Percentiles rank a stretch among this genome's conserved stretches.
phyloP scores from a whole-genome alignment of 768 basidiomycete genomes.

The Psilocybe azurescens region DNA sequence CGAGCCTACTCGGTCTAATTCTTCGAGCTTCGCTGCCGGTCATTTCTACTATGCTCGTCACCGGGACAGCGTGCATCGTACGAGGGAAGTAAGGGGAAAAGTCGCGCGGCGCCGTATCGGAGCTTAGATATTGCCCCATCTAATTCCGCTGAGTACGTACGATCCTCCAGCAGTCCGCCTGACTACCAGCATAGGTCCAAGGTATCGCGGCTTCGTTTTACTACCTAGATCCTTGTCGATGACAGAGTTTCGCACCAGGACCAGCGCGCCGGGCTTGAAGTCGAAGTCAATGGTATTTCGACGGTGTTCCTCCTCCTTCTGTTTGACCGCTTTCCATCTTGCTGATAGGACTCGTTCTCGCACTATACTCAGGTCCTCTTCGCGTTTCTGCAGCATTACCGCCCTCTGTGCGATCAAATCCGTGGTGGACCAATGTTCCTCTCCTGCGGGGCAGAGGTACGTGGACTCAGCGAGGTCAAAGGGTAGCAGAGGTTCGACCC shows the following conservation, averaged over 20 bases:
- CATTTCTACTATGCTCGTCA: too few species aligned
- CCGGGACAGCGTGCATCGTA: too few species aligned
- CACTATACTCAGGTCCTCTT: conserved; percentile 16
- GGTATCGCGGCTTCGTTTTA: too few species aligned
- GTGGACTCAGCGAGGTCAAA: conserved; percentile 20
- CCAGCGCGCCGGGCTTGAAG: conserved; percentile 17
- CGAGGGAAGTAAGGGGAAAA: conserved; percentile 14
- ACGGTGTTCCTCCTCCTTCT: conserved; percentile 24
- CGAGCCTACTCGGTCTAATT: too few species aligned
- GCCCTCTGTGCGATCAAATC: conserved; percentile 20
- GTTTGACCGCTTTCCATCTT: conserved; percentile 27
- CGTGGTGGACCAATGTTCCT: not conserved
- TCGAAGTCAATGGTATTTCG: conserved; percentile 22
- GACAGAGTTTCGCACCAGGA: too few species aligned
- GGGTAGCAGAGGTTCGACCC: conserved; percentile 6
- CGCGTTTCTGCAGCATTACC: conserved; percentile 13
- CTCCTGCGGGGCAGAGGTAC: conserved; percentile 3
- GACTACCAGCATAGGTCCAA: conserved; percentile 33
- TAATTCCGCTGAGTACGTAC: conserved; percentile 34
- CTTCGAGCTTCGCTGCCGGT: too few species aligned
- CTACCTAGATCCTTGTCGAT: too few species aligned
- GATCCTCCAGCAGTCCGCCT: conserved; percentile 30
- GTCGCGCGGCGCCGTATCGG: conserved; percentile 27
- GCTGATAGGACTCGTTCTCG: conserved; percentile 8
- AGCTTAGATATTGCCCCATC: conserved; percentile 32